phyloP scores from a whole-genome alignment of 306 rosid species.

The Ceratonia siliqua region DNA sequence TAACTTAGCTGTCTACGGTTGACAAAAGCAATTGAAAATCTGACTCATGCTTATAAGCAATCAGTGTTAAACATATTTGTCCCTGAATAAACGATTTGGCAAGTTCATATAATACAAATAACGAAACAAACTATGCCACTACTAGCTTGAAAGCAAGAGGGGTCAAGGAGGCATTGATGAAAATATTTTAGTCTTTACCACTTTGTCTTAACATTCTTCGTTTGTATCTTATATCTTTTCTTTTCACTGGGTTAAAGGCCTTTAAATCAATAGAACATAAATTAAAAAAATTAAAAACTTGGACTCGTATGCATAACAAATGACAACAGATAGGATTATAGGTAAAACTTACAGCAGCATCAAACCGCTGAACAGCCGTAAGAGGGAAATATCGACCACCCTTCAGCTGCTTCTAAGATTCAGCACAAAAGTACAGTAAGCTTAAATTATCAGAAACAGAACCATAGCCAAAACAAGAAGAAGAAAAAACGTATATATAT shows the following conservation, averaged over 20 bases:
- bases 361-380: slow-evolving; percentile 91
- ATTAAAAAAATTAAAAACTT: too few relatives aligned
- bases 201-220: too few relatives aligned
- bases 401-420: slow-evolving; percentile 64
- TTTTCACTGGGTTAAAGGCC: too few relatives aligned
- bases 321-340: slow-evolving; percentile 28
- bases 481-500: background rate
- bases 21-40: slow-evolving; percentile 26
- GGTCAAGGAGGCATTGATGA: background rate
- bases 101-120: slow-evolving; percentile 7
- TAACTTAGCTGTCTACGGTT: slow-evolving; percentile 32
- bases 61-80: background rate
- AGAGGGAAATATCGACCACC: slow-evolving; percentile 85
- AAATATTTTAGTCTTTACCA: background rate
- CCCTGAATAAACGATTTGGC: slow-evolving; percentile 12
- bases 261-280: too few relatives aligned
- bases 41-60: background rate
- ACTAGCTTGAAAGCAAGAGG: slow-evolving; percentile 1
- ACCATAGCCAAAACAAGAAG: slow-evolving; percentile 4
- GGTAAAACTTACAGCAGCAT: slow-evolving; percentile 76
- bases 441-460: slow-evolving; percentile 17
- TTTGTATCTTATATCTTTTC: too few relatives aligned
- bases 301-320: slow-evolving; percentile 4
- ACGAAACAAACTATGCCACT: slow-evolving; percentile 6
- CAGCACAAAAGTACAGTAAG: slow-evolving; percentile 32